Base-by-base conservation (phyloP, 2,329 filamentous ascomycete species). In the Colletotrichum sp. region DNA sequence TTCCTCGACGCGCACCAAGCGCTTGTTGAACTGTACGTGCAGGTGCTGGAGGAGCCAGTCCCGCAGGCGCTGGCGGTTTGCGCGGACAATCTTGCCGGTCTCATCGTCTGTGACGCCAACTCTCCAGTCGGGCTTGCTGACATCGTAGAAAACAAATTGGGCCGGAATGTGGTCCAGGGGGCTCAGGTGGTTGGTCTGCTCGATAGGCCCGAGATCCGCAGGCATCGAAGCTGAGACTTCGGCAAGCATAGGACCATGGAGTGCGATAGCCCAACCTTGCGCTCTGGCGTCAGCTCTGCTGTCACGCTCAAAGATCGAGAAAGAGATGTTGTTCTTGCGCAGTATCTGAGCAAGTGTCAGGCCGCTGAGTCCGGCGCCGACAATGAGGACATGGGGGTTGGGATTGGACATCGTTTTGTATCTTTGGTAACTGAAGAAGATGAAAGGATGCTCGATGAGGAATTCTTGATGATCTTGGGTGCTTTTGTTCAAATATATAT, bases 281-380 rank as follows among this genome's bases (percentile, higher is more conserved):
- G 57, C 57, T 60, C 57, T 60, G 24, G 57, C 57, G 26, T 60
- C 57, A 8, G 57, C 28, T 60, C 26, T 60, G 28, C 24, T 60
- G 26, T 60, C 57, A 30, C 57, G 57, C 24, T 60, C 57, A n/a
- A 60, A 60, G 9, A 60, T 32, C 8, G 57, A 60, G 28, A 60
- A 60, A 1, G 57, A 60, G 7, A 60, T 12, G 18, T 30, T 30
- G 26, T 60, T 32, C 9, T 60, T 32, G 26, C 57, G 57, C 24
- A 60, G 26, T 13, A 60, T 60, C 28, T 60, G 57, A 12, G 24
- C 57, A 18, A 60, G 57, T n/a, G 57, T 60, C 24, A 60, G 57
- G 57, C 57, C 57, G 57, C 57, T 60, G 16, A 60, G 57, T 0
- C 57, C 57, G 18, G 57, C 57, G 0, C 57, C 57, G 3, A 30